Base-by-base conservation (phyloP, 202 grass and related monocot genomes). In the Saccharum hybrid region DNA sequence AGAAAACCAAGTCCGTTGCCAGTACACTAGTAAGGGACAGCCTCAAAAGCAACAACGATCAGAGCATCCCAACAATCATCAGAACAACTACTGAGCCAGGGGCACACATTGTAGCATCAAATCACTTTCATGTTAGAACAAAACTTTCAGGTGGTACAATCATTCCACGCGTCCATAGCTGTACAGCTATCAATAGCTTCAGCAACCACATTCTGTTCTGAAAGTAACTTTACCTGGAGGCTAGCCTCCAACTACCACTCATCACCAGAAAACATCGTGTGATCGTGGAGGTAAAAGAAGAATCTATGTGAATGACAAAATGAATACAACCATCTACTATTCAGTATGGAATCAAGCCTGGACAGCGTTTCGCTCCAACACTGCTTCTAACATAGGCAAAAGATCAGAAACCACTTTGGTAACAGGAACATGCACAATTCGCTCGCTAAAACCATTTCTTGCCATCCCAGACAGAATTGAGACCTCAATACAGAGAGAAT, bases 311-410 rank as follows among this genome's bases (percentile, higher is more conserved):
- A 54, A 76, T 66, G 71, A 23, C 52, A 73, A 80, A 82, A 70
- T 83, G 66, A 45, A 61, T 81, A 81, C 37, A 62, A 19, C 65
- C 46, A 79, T 60, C 60, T 42, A 51, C 71, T 85, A 81, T 18
- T 72, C 77, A 48, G 15, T 14, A 69, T 59, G 51, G 51, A 59
- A 73, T 82, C 71, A 98, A 81, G 89, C 77, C 69, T 83, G 87
- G 33, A 90, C 81, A 42, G 83, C 61, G 81, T 83, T 94, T 72
- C 86, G 82, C 86, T 89, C 84, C 11, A 59, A 81, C 75, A 74
- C 85, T 22, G 41, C 70, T 74, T 96, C 89, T 5, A 99, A 83
- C 76, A 88, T 88, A 18, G 79, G 72, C 14, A 99, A 72, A 76
- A 99, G 81, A 15, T 89, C 59, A 0, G 79, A 80, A 74, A 92